Base-by-base conservation (phyloP, 345 rosid genomes). In the Salix suchowensis region DNA sequence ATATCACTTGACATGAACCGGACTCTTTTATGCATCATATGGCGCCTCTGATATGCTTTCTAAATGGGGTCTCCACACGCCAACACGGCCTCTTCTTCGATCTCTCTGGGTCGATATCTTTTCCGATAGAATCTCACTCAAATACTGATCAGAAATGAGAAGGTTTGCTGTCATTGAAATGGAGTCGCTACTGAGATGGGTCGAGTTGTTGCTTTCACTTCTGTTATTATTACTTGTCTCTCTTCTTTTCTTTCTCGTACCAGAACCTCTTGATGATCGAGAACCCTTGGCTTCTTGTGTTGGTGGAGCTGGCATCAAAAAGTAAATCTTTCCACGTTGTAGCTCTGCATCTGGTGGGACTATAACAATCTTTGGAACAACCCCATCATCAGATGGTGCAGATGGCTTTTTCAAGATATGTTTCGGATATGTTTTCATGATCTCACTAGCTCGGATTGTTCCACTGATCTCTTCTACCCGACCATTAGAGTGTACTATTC, bases 261-360 rank as follows among this genome's bases (percentile, higher is more conserved):
- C n/a, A 2, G 74, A 60, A 37, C 54, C 68, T 48, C 68, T 71
- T 10, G 78, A 64, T 3, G 87, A 77, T 72, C 78, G 80, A 67
- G 77, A 73, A 54, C 77, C 79, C 78, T 79, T 81, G 18, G 70
- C 23, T 32, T 82, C 80, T 10, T 85, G 79, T 28, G 78, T 46
- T 10, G 86, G 79, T 21, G 88, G 88, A 19, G 80, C 84, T 0
- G 97, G 98, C 86, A 92, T 87, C 78, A 96, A 96, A 79, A 96
- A 96, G 68, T 96, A 96, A 75, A 96, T 92, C 88, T 93, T 93
- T 39, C 99, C 99, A 16, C 97, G 94, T 75, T 87, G 96, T 67
- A 96, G 97, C 77, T 91, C 91, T 1, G 98, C 98, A 7, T 96
- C 99, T 0, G 97, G 96, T 15, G 99, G 96, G 30, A 96, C 94